These are phyloP conservation scores for Monosporascus sp. DNA, from an alignment of 2,329 filamentous ascomycete species.

Conservation along the genomic window DNA sequence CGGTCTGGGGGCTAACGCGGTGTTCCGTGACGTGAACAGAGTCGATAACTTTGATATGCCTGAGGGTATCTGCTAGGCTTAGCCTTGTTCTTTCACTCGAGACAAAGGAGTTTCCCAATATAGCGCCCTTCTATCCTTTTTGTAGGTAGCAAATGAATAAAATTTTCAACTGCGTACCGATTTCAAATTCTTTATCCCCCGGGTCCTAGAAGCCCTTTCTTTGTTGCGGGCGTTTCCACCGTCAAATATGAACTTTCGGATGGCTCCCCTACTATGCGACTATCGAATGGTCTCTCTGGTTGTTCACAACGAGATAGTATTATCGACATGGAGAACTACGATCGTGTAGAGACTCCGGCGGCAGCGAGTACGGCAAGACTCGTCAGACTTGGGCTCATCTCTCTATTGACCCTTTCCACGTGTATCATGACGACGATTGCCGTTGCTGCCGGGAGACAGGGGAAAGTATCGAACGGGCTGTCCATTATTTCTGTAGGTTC, in stretches of 20 bases:
- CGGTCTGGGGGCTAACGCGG: constrained; percentile 40
- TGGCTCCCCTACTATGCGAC: no score
- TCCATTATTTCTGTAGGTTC: neutral
- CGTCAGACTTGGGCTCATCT: neutral
- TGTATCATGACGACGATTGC: neutral
- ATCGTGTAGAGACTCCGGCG: neutral
- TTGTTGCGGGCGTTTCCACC: neutral
- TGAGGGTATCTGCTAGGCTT: neutral
- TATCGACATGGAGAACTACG: neutral
- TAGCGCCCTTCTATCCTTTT: no score
- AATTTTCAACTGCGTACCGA: no score
- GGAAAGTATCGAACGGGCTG: neutral
- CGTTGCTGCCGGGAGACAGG: neutral
- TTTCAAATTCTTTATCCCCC: no score
- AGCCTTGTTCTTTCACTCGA: neutral
- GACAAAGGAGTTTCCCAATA: no score
- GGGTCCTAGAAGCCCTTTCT: no score
- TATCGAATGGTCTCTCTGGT: no score
- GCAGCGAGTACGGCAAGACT: neutral
- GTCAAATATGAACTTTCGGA: no score
- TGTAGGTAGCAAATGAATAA: no score
- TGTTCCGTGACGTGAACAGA: constrained; percentile 6
- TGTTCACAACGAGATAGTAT: neutral
- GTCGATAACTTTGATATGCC: constrained; percentile 1
- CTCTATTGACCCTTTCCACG: neutral